Conservation (phyloP, 768 basidiomycete genomes). For the Russula abietina region DNA sequence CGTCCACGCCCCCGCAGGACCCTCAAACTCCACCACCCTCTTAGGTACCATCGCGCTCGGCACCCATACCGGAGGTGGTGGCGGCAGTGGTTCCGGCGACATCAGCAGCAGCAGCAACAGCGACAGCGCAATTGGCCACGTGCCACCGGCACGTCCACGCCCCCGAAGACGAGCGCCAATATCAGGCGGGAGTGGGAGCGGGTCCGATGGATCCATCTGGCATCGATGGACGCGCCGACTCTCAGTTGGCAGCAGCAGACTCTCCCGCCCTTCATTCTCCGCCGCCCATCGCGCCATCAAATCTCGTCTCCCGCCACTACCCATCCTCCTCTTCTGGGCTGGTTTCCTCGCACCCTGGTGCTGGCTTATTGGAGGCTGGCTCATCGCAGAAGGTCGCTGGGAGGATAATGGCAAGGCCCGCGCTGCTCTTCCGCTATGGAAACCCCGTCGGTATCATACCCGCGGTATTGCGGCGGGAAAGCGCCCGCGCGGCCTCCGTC, state of each 20-base stretch:
- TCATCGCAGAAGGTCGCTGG: constrained; percentile 39
- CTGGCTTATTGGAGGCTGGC: constrained; percentile 76
- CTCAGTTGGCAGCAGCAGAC: constrained; percentile 22
- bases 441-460: background rate
- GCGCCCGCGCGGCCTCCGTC: background rate
- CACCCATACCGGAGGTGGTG: background rate
- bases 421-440: constrained; percentile 33
- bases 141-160: background rate
- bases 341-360: constrained; percentile 69
- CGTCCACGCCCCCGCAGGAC: background rate
- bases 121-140: background rate
- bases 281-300: constrained; percentile 1
- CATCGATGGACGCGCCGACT: constrained; percentile 30
- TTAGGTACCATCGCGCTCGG: constrained; percentile 4
- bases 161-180: constrained; percentile 17
- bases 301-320: constrained; percentile 17
- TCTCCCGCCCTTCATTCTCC: constrained; percentile 22
- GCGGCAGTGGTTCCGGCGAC: background rate
- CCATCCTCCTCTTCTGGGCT: constrained; percentile 59
- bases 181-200: constrained; percentile 18
- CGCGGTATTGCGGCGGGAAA: background rate
- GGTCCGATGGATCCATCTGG: constrained; percentile 28
- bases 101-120: background rate
- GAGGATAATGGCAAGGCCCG: constrained; percentile 37
- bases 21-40: constrained; percentile 7